Percentiles rank a stretch among this genome's conserved stretches.
These are phyloP conservation scores for Byssothecium circinans DNA, from an alignment of 2,329 filamentous ascomycete genomes.

Conservation along the genomic window DNA sequence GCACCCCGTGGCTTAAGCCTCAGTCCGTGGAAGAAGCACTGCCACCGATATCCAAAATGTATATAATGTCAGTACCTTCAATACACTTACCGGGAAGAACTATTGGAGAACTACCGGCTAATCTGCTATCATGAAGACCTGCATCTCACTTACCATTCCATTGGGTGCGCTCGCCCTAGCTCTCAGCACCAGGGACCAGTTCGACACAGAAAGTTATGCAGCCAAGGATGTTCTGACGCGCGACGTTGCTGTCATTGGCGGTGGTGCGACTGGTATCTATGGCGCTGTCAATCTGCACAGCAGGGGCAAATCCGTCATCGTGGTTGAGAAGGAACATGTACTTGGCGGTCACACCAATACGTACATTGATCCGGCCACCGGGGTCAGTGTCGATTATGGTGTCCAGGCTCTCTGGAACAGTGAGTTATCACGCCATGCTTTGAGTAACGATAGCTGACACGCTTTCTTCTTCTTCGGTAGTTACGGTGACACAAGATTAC, in stretches of 20 bases:
- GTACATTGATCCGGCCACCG: constrained; percentile 44
- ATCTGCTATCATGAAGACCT: neutral
- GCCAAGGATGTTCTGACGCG: neutral
- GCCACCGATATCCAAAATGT: too few relatives aligned
- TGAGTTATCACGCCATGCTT: neutral
- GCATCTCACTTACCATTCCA: neutral
- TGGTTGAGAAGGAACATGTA: constrained; percentile 44
- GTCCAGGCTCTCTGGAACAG: constrained; percentile 17
- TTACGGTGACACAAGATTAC: neutral
- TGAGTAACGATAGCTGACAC: neutral
- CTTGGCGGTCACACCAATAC: constrained; percentile 56
- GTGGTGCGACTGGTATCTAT: constrained; percentile 48
- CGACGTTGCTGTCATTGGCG: constrained; percentile 47
- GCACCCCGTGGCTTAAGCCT: too few relatives aligned
- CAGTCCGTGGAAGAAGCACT: too few relatives aligned
- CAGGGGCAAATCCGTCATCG: constrained; percentile 38
- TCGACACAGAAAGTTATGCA: neutral
- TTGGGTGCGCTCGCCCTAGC: neutral
- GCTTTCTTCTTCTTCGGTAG: neutral
- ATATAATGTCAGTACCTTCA: too few relatives aligned
- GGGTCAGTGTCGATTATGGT: constrained; percentile 37
- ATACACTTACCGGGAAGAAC: too few relatives aligned
- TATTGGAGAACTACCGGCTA: neutral
- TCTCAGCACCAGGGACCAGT: neutral
- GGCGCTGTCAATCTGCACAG: constrained; percentile 46